Evolutionary conservation across 2,329 filamentous ascomycete species (phyloP), one percentile per base, ranked within the genome.

Genomic region (Fusarium palustre): DNA sequence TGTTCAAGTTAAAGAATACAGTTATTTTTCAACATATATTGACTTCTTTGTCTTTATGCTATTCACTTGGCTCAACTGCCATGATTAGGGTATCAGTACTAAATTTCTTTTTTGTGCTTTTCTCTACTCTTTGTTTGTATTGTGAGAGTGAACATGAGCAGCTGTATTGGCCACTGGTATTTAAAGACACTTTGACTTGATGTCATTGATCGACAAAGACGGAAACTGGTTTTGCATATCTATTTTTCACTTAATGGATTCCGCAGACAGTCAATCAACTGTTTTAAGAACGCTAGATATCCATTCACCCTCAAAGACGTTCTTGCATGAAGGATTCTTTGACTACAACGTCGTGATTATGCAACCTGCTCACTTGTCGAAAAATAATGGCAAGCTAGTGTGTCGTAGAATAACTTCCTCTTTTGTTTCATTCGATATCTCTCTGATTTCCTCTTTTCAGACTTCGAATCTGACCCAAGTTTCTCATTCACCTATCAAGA

Each of bases 241-340:
- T 33, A 33, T 15, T 33, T 33, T 33, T 10, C 8, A 30, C 3
- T 30, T 30, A 9, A 11, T 11, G 9, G 10, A 4, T 30, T 4
- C 8, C 10, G 9, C 4, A 20, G n/a, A 11, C 6, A 20, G 10
- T 12, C 36, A 13, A 9, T 3, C n/a, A 15, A 5, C 12, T 39
- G 5, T 11, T 20, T 39, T 7, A 6, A 38, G 11, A n/a, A 7
- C 13, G 5, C 7, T 7, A 12, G 4, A 15, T 13, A 12, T 15
- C 12, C 0, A 13, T 22, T 7, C 0, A 20, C 13, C 12, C 3
- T 13, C n/a, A 38, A 4, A 39, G n/a, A 4, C 7, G 4, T 13
- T 13, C 6, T 22, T 20, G 12, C 36, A 39, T 5, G 12, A 39
- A 22, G 36, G n/a, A 39, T 20, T 13, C n/a, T 13, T 22, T 39